Evolutionary conservation across 306 rosid species (phyloP).

Genomic region (Pyrus bretschneideri): DNA sequence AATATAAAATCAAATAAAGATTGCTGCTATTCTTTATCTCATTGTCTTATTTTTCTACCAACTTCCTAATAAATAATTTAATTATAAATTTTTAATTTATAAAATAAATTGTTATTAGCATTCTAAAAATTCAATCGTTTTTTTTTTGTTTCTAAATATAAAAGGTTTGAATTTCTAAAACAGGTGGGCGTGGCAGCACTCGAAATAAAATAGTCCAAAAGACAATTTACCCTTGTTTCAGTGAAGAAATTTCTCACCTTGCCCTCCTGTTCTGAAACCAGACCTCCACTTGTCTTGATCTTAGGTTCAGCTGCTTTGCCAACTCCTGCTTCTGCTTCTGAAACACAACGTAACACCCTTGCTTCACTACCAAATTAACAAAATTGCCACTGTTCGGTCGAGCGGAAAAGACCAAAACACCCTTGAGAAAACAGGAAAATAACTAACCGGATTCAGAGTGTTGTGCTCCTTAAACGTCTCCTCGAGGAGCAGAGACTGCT

Average conservation of each 20-base stretch:
- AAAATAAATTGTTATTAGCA: no score
- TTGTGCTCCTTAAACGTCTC: slow-evolving; percentile 86
- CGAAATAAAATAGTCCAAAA: background rate
- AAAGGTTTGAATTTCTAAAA: no score
- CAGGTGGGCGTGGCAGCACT: no score
- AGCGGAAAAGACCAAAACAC: slow-evolving; percentile 4
- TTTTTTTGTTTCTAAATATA: no score
- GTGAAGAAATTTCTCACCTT: slow-evolving; percentile 42
- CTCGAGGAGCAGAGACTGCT: slow-evolving; percentile 69
- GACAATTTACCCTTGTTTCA: slow-evolving; percentile 12
- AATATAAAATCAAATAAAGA: background rate
- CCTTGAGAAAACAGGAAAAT: background rate
- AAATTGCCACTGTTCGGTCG: background rate
- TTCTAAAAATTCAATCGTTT: no score
- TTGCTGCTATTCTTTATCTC: no score
- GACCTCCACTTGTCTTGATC: slow-evolving; percentile 92
- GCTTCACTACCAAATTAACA: background rate
- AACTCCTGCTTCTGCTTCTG: slow-evolving; percentile 91
- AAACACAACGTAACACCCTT: background rate
- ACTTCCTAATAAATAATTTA: no score
- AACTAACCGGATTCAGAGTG: slow-evolving; percentile 75
- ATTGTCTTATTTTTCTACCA: no score
- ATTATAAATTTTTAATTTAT: no score
- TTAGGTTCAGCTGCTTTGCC: slow-evolving; percentile 75
- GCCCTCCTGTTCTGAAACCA: slow-evolving; percentile 98